phyloP scores from a whole-genome alignment of 129 eudicot species.

The Smallanthus sonchifolius region DNA sequence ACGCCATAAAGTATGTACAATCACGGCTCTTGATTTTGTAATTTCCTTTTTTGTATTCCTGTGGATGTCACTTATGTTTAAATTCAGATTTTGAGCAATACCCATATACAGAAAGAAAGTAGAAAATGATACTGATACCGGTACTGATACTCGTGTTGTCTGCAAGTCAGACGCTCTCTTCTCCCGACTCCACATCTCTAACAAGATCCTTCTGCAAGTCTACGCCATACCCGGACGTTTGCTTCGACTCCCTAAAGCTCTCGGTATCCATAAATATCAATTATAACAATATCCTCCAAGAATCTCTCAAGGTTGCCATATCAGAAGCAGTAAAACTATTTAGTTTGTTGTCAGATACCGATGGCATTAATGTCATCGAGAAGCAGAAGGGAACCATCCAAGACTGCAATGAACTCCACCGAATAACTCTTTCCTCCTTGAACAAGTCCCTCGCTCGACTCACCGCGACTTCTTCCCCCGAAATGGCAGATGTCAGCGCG shows the following conservation, averaged over 20 bases:
- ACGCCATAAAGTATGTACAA: neutral
- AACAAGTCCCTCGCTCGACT: conserved; percentile 41
- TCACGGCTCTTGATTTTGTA: conserved; percentile 12
- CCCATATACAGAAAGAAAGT: neutral
- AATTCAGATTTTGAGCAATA: conserved; percentile 13
- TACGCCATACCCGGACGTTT: conserved; percentile 74
- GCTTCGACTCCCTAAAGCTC: conserved; percentile 56
- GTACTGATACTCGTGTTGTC: neutral
- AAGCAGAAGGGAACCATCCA: conserved; percentile 67
- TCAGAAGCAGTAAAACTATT: conserved; percentile 54
- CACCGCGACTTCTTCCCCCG: conserved; percentile 1
- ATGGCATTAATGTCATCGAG: conserved; percentile 39
- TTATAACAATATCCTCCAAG: conserved; percentile 43
- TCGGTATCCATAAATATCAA: conserved; percentile 50
- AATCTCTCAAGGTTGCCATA: conserved; percentile 59
- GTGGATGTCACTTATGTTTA: neutral
- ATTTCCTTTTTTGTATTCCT: neutral
- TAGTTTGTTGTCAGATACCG: conserved; percentile 28
- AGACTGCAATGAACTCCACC: conserved; percentile 81
- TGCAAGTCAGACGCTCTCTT: neutral
- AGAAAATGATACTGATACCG: neutral
- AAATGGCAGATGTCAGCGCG: conserved; percentile 42
- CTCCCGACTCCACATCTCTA: conserved; percentile 4
- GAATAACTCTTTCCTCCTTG: conserved; percentile 49
- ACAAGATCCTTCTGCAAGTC: conserved; percentile 49